Evolutionary conservation across 169 alveolate species (phyloP), one percentile per base, ranked within the genome.

Genomic region (Cryptosporidium canis): DNA sequence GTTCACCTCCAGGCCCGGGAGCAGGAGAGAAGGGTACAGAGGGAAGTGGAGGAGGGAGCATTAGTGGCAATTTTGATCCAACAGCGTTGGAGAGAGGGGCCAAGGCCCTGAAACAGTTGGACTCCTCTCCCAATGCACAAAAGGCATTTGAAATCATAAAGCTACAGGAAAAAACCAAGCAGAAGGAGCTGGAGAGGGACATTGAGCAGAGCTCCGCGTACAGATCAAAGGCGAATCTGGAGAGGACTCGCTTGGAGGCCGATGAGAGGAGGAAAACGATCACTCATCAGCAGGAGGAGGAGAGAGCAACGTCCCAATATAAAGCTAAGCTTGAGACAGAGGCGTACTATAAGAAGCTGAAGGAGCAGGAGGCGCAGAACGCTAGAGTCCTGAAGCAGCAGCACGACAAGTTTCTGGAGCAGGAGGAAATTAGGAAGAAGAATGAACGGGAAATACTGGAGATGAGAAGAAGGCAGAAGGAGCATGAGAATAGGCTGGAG

Each of bases 41-140:
- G 3, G 82, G 68, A 3, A 77, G 61, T 21, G 61, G 39, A 53
- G 87, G 51, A 0, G 55, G 43, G 31, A 77, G 58, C 8, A 77
- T 77, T 33, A 77, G n/a, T 44, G 87, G 87, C 11, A 58, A 77
- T 24, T 94, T 98, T 91, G 99, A 98, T 90, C 99, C 99, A 4
- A 92, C 99, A 0, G 99, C 99, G 1, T 95, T 98, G 66, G 99
- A 98, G 93, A 95, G 99, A 82, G 99, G 99, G 29, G 99, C 99
- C 4, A 94, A 96, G 94, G 99, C 99, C 12, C 94, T 97, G 85
- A 96, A 95, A 92, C 97, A 96, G 92, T 83, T 98, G 53, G 99
- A 96, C 68, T 67, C 94, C 44, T 94, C 98, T 14, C 96, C 98
- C 0, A 96, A 97, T 85, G 98, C 99, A 3, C 94, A 95, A 35